Conservation (phyloP, 2,329 filamentous ascomycete species). For the Tolypocladium nubicola region DNA sequence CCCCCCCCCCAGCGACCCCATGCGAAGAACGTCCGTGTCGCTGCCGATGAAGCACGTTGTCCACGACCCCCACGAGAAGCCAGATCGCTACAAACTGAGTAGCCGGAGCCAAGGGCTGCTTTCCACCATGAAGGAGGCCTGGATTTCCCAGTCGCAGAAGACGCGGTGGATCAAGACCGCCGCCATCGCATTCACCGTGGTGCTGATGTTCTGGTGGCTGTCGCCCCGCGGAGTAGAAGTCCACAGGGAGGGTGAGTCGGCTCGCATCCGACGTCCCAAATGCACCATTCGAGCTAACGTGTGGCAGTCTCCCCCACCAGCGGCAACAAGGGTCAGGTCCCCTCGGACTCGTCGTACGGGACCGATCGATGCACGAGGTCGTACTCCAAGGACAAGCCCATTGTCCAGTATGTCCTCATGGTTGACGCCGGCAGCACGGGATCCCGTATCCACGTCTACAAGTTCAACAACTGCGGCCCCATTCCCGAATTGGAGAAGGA, state of each 20-base stretch:
- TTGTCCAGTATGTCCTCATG: slow-evolving; percentile 97
- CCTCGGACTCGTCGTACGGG: slow-evolving; percentile 51
- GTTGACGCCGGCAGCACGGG: slow-evolving; percentile 97
- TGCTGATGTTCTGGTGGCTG: slow-evolving; percentile 54
- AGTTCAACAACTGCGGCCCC: slow-evolving; percentile 95
- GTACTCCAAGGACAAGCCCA: slow-evolving; percentile 76
- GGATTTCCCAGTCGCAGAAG: slow-evolving; percentile 54
- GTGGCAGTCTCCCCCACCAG: slow-evolving; percentile 12
- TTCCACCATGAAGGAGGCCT: slow-evolving; percentile 45
- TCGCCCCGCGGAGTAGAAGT: slow-evolving; percentile 48
- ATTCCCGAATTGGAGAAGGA: slow-evolving; percentile 93
- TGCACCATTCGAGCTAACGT: background rate
- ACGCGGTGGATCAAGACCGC: slow-evolving; percentile 56
- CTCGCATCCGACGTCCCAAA: background rate
- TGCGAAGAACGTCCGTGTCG: slow-evolving; percentile 57
- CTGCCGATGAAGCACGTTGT: slow-evolving; percentile 48
- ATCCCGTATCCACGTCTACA: slow-evolving; percentile 95
- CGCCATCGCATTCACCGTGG: slow-evolving; percentile 47
- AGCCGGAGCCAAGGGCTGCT: slow-evolving; percentile 36
- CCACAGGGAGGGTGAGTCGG: slow-evolving; percentile 31
- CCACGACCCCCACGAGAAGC: slow-evolving; percentile 56
- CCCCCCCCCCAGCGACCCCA: slow-evolving; percentile 19
- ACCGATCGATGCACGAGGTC: slow-evolving; percentile 74
- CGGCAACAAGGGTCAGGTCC: slow-evolving; percentile 35
- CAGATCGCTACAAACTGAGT: slow-evolving; percentile 44